Evolutionary conservation across 2,329 filamentous ascomycete genomes (phyloP).

Genomic region (Penicillium psychrosexuale): DNA sequence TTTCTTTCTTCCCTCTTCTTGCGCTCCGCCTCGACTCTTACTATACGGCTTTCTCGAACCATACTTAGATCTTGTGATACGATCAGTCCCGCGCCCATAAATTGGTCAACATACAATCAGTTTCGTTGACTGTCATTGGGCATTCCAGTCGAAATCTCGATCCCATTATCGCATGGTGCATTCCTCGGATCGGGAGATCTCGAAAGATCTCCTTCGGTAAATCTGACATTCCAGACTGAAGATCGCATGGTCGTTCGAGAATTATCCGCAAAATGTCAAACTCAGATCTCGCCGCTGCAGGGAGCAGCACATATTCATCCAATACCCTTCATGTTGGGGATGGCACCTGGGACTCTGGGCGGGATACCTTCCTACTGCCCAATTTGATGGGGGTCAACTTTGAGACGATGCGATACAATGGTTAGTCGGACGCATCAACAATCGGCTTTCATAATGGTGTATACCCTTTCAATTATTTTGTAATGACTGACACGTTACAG

Average conservation of each 20-base stretch:
- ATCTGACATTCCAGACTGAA: slow-evolving; percentile 39
- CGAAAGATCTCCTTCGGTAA: slow-evolving; percentile 43
- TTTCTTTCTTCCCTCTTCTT: slow-evolving; percentile 1
- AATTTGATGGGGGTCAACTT: slow-evolving; percentile 64
- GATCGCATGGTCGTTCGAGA: slow-evolving; percentile 13
- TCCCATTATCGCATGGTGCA: slow-evolving; percentile 41
- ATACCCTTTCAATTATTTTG: background rate
- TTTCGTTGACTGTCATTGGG: slow-evolving; percentile 1
- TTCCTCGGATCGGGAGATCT: slow-evolving; percentile 44
- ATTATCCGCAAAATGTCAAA: slow-evolving; percentile 29
- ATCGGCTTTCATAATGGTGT: background rate
- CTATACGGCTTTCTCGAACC: background rate
- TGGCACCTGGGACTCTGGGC: slow-evolving; percentile 62
- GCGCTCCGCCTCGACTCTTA: slow-evolving; percentile 3
- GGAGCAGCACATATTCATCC: slow-evolving; percentile 60
- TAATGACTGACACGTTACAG: slow-evolving; percentile 37
- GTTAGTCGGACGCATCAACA: slow-evolving; percentile 36
- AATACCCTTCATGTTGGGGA: slow-evolving; percentile 63
- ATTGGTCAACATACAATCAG: background rate
- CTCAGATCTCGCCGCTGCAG: slow-evolving; percentile 52
- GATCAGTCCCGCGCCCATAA: background rate
- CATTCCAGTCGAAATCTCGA: slow-evolving; percentile 13
- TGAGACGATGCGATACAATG: slow-evolving; percentile 66
- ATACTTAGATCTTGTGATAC: background rate
- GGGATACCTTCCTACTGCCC: slow-evolving; percentile 62